A percentile compares a stretch with the other conserved stretches of the same genome.
phyloP scores from a whole-genome alignment of 108 stramenopile genomes.

The Nitzschia sp. region DNA sequence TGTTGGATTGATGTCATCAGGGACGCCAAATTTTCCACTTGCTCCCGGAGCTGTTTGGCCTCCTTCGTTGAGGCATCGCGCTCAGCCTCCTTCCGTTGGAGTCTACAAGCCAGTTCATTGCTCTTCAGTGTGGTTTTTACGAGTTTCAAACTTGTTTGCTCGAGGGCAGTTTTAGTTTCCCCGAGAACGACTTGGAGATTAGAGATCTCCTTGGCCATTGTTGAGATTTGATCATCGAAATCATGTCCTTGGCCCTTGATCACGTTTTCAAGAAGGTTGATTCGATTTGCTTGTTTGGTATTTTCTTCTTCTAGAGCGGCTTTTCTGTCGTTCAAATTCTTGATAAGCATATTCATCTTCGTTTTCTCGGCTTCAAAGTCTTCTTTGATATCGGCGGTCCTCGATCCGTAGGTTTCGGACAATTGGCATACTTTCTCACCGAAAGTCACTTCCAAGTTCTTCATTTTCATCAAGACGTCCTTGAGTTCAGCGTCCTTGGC shows the following conservation, averaged over 20 bases:
- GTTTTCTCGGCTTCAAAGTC: not conserved
- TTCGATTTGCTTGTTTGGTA: not conserved
- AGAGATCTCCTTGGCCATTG: not conserved
- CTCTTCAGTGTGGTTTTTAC: not conserved
- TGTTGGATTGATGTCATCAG: conserved; percentile 3
- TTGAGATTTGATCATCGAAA: not conserved
- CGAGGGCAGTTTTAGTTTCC: not conserved
- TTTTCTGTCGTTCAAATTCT: not conserved
- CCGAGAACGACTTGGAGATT: not conserved
- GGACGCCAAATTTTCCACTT: conserved; percentile 1
- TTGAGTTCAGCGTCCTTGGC: not conserved
- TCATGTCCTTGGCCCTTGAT: not conserved
- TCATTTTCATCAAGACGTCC: not conserved
- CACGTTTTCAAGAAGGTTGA: not conserved
- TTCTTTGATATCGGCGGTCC: too few species aligned
- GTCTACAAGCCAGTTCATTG: not conserved
- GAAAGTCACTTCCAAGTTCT: not conserved
- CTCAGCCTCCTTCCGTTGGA: not conserved
- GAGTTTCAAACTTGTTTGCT: not conserved
- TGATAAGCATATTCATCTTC: not conserved
- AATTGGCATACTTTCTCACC: conserved; percentile 1
- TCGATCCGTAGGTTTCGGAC: not conserved
- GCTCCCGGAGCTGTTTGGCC: not conserved
- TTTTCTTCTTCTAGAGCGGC: not conserved
- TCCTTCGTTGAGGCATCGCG: not conserved